A percentile compares a stretch with the other conserved stretches of the same genome.
Conservation (phyloP, 2,329 filamentous ascomycete species). For the Falciphora oryzae region DNA sequence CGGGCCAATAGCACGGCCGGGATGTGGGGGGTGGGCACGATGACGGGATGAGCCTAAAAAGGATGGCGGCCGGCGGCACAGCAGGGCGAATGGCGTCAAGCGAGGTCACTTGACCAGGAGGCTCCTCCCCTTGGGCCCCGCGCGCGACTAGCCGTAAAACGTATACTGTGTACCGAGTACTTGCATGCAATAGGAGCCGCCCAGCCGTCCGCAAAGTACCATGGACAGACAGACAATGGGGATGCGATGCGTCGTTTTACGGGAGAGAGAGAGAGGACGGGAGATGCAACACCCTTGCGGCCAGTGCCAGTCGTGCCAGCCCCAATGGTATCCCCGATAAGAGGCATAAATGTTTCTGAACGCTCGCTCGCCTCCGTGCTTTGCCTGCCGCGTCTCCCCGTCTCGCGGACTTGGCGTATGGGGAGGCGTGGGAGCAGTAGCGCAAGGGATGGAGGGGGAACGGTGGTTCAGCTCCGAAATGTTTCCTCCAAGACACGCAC, state of each 20-base stretch:
- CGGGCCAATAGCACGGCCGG: not conserved
- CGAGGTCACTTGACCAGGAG: not conserved
- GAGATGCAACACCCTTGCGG: no score
- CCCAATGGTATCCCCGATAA: not conserved
- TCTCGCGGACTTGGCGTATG: not conserved
- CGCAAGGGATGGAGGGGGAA: not conserved
- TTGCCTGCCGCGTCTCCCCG: no score
- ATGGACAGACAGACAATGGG: no score
- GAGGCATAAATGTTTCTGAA: no score
- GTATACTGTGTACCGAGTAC: not conserved
- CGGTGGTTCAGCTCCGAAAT: not conserved
- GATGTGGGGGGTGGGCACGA: not conserved
- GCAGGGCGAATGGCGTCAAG: conserved; percentile 1
- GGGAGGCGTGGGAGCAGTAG: no score
- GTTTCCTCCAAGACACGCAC: not conserved
- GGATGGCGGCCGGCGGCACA: conserved; percentile 6
- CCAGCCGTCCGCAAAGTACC: no score
- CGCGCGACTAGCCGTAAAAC: not conserved
- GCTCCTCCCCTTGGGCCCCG: not conserved
- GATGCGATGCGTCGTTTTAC: no score
- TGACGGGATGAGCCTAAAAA: conserved; percentile 9
- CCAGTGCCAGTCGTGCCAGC: no score
- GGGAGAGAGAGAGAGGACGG: no score
- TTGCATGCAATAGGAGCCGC: not conserved
- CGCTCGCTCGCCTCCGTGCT: no score